Evolutionary conservation across 2,329 filamentous ascomycete genomes (phyloP).

Genomic region (Emydomyces testavorans): DNA sequence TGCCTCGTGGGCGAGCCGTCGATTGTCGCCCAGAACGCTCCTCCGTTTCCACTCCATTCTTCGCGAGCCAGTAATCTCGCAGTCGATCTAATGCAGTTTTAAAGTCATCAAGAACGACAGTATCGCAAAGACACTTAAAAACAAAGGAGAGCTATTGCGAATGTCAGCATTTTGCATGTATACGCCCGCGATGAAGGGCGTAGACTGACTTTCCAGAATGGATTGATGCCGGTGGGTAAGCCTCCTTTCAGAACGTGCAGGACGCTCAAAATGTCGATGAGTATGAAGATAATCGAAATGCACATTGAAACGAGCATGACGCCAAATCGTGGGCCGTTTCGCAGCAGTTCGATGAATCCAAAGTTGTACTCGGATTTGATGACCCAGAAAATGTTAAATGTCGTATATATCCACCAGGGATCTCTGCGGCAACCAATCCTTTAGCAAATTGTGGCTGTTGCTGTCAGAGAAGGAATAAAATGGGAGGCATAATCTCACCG

Average conservation of each 20-base stretch:
- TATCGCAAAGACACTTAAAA: constrained; percentile 57
- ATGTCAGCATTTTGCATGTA: not conserved
- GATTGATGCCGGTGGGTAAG: constrained; percentile 48
- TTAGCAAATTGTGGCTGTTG: constrained; percentile 12
- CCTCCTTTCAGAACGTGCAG: constrained; percentile 37
- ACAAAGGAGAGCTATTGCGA: constrained; percentile 41
- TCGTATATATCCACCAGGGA: constrained; percentile 58
- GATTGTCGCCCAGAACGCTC: not conserved
- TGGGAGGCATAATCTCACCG: constrained; percentile 29
- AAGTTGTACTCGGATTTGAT: constrained; percentile 53
- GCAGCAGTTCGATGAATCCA: constrained; percentile 45
- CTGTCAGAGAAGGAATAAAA: not conserved
- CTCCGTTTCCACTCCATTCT: constrained; percentile 19
- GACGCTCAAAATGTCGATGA: constrained; percentile 51
- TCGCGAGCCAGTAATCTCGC: constrained; percentile 26
- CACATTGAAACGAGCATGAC: constrained; percentile 52
- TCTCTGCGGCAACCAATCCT: constrained; percentile 32
- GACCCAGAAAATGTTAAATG: constrained; percentile 48
- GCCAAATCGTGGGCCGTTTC: constrained; percentile 52
- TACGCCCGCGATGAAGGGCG: not conserved
- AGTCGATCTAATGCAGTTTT: constrained; percentile 44
- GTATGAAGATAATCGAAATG: constrained; percentile 49
- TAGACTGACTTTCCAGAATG: constrained; percentile 47
- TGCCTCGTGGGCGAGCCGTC: not conserved
- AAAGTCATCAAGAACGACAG: constrained; percentile 57